Percentiles rank a stretch among this genome's conserved stretches.
Evolutionary conservation across 202 grass and related monocot species (phyloP).

Genomic region (Zizania palustris): DNA sequence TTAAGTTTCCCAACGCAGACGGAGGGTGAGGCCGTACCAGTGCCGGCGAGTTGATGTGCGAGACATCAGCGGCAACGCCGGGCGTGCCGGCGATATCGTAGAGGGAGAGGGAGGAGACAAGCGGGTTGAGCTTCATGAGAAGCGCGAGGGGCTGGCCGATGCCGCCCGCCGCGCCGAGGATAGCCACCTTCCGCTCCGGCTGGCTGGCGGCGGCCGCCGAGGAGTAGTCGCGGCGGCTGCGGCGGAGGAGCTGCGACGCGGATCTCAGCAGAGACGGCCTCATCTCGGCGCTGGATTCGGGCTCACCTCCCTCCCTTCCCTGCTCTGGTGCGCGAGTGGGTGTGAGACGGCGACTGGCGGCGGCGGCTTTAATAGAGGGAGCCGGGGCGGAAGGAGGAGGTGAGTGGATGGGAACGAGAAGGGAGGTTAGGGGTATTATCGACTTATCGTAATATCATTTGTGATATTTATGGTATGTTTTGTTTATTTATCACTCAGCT

Average conservation of each 20-base stretch:
- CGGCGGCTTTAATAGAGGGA: constrained; percentile 9
- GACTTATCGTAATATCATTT: too few species aligned
- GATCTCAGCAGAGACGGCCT: constrained; percentile 54
- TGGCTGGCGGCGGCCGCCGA: constrained; percentile 25
- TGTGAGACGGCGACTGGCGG: background rate
- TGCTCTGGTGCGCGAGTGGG: background rate
- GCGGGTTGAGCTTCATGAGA: constrained; percentile 94
- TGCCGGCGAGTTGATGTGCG: constrained; percentile 88
- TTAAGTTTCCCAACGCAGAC: background rate
- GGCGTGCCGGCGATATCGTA: constrained; percentile 85
- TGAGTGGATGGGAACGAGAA: constrained; percentile 39
- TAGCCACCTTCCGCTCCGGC: constrained; percentile 74
- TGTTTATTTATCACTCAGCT: too few species aligned
- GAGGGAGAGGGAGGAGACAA: constrained; percentile 89
- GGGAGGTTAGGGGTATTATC: background rate
- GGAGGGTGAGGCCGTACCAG: constrained; percentile 15
- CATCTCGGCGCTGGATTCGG: too few species aligned
- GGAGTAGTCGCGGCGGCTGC: constrained; percentile 40
- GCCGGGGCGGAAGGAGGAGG: background rate
- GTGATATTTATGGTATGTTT: too few species aligned
- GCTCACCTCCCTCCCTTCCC: too few species aligned
- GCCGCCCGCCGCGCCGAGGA: constrained; percentile 84
- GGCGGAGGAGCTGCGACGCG: constrained; percentile 49
- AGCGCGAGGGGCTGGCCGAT: constrained; percentile 93
- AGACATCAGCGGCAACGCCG: constrained; percentile 83